Base-by-base conservation (phyloP, 352 stramenopile genomes). In the Aphanomyces stellatus region DNA sequence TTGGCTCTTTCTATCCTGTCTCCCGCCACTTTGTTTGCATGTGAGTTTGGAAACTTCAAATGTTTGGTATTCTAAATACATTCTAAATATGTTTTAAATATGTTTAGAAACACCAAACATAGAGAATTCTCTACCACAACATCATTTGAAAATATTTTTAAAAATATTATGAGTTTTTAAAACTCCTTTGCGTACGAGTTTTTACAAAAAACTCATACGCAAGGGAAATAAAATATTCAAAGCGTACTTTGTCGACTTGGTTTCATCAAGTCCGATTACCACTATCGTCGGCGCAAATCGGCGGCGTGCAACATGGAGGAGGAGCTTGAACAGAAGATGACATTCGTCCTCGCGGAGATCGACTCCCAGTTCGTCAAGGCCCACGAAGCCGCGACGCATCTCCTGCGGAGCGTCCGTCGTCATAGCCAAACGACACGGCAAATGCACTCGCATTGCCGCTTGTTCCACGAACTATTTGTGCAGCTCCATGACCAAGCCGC, bases 251-350 rank as follows among this genome's bases (percentile, higher is more conserved):
- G n/a, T n/a, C n/a, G n/a, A n/a, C n/a, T n/a, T n/a, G n/a, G n/a
- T n/a, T n/a, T n/a, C n/a, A n/a, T n/a, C n/a, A n/a, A n/a, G n/a
- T n/a, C n/a, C n/a, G n/a, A n/a, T n/a, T n/a, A n/a, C n/a, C n/a
- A n/a, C n/a, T n/a, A n/a, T n/a, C n/a, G n/a, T n/a, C n/a, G n/a
- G n/a, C n/a, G n/a, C n/a, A n/a, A n/a, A n/a, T n/a, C n/a, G n/a
- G n/a, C n/a, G n/a, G n/a, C n/a, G n/a, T n/a, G n/a, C n/a, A 28
- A 25, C 34, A 67, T 67, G 60, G 60, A 67, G 4, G 60, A 67
- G 35, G 60, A 67, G 41, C 33, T 67, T 28, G 43, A 59, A 40
- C 60, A 67, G 41, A 67, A 56, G 41, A 67, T 67, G 60, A 67
- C 60, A 10, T 67, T 67, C 30, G 60, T 67, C 60, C 41, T 67